Evolutionary conservation across 1,284 basidiomycete genomes (phyloP).

Genomic region (Fomitiporia mediterranea): DNA sequence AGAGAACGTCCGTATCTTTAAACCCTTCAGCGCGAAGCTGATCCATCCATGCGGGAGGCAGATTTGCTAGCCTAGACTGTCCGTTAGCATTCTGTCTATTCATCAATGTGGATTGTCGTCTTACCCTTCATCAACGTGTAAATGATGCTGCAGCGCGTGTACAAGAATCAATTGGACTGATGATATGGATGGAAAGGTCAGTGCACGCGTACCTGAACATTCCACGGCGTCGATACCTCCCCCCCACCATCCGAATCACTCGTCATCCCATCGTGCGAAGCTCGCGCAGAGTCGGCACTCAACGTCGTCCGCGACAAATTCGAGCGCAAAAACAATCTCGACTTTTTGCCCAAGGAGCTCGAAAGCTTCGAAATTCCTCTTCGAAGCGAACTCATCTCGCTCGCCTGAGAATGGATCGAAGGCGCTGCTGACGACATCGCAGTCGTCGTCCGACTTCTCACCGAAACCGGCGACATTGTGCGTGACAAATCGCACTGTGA

Average conservation of each 20-base stretch:
- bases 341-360: slow-evolving; percentile 17
- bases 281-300: neutral
- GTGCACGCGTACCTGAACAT: slow-evolving; percentile 57
- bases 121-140: slow-evolving; percentile 74
- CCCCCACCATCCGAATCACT: slow-evolving; percentile 45
- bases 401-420: slow-evolving; percentile 2
- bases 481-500: slow-evolving; percentile 17
- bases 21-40: slow-evolving; percentile 21
- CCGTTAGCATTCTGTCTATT: neutral
- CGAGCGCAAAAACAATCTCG: slow-evolving; percentile 16
- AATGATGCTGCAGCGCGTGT: slow-evolving; percentile 51
- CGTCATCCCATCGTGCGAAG: slow-evolving; percentile 13
- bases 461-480: slow-evolving; percentile 11
- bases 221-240: slow-evolving; percentile 65
- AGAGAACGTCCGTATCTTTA: slow-evolving; percentile 19
- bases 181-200: neutral
- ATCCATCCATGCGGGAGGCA: slow-evolving; percentile 62
- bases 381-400: slow-evolving; percentile 17
- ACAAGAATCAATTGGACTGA: too few relatives aligned
- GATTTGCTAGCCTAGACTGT: slow-evolving; percentile 48
- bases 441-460: slow-evolving; percentile 9
- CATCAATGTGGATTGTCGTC: neutral
- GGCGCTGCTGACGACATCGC: neutral
- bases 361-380: slow-evolving; percentile 22
- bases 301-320: slow-evolving; percentile 18